Evolutionary conservation across 1,284 basidiomycete genomes (phyloP).

Genomic region (Prillingera fragicola): DNA sequence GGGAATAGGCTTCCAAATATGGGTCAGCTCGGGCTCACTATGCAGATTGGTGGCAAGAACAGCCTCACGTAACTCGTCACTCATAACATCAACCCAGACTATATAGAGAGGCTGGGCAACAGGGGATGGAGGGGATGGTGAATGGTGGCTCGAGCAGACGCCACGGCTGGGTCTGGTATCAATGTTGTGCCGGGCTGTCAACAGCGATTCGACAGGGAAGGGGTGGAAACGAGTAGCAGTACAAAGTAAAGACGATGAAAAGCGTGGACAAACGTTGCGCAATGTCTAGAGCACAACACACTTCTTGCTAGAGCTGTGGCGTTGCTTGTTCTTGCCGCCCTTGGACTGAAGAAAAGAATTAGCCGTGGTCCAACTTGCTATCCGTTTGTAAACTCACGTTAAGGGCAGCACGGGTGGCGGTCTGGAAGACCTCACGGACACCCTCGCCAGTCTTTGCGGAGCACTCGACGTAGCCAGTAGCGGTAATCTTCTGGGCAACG

Average conservation of each 20-base stretch:
- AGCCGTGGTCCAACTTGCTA: neutral
- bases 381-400: slow-evolving; percentile 45
- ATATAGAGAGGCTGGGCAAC: neutral
- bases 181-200: neutral
- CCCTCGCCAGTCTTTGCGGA: slow-evolving; percentile 83
- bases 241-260: slow-evolving; percentile 23
- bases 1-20: too few species aligned
- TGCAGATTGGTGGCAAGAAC: too few species aligned
- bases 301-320: slow-evolving; percentile 31
- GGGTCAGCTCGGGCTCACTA: too few species aligned
- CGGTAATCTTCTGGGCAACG: slow-evolving; percentile 81
- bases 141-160: neutral
- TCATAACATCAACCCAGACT: slow-evolving; percentile 12
- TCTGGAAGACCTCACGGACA: slow-evolving; percentile 87
- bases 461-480: slow-evolving; percentile 83
- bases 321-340: slow-evolving; percentile 5
- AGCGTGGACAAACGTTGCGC: too few species aligned
- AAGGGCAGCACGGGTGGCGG: slow-evolving; percentile 74
- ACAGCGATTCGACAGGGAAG: neutral
- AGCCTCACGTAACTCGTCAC: slow-evolving; percentile 8
- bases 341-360: slow-evolving; percentile 9
- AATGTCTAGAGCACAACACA: slow-evolving; percentile 55
- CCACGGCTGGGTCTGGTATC: too few species aligned
- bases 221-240: slow-evolving; percentile 11
- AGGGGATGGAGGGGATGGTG: neutral